phyloP scores from a whole-genome alignment of 768 basidiomycete species.

The Termitomyces sp. region DNA sequence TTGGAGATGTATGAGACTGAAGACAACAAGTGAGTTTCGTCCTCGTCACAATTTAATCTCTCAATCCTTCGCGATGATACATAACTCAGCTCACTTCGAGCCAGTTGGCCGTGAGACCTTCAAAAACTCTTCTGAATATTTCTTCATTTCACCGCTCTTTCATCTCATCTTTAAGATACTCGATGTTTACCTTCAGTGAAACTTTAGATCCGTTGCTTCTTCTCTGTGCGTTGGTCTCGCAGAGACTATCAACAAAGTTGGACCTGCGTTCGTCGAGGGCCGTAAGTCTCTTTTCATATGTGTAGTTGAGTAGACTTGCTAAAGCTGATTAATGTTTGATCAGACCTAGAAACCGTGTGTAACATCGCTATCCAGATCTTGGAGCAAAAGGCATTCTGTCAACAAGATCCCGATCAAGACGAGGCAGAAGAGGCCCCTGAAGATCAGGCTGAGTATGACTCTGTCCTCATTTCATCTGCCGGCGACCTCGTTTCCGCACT shows the following conservation, averaged over 20 bases:
- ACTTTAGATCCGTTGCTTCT: conserved; percentile 79
- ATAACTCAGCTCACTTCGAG: conserved; percentile 82
- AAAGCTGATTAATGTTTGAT: conserved; percentile 10
- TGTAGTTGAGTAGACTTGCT: neutral
- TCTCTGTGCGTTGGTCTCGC: conserved; percentile 85
- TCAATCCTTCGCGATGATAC: conserved; percentile 43
- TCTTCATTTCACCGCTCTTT: conserved; percentile 11
- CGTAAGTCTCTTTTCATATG: conserved; percentile 46
- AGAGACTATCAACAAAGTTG: conserved; percentile 90
- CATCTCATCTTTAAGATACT: neutral
- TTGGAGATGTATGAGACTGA: conserved; percentile 91
- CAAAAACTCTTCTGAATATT: conserved; percentile 36
- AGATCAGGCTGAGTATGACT: conserved; percentile 94
- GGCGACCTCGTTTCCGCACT: conserved; percentile 91
- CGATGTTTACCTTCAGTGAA: conserved; percentile 24
- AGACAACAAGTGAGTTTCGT: conserved; percentile 86
- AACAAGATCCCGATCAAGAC: conserved; percentile 93
- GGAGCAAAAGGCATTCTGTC: conserved; percentile 93
- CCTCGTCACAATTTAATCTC: conserved; percentile 11
- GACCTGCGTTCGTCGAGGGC: conserved; percentile 79
- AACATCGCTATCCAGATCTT: conserved; percentile 82
- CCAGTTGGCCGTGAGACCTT: conserved; percentile 61
- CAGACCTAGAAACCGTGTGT: conserved; percentile 77
- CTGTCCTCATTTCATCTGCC: conserved; percentile 90
- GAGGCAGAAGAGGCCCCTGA: conserved; percentile 83